These are phyloP conservation scores for Fusarium luffae DNA, from an alignment of 2,329 filamentous ascomycete genomes.

Conservation along the genomic window DNA sequence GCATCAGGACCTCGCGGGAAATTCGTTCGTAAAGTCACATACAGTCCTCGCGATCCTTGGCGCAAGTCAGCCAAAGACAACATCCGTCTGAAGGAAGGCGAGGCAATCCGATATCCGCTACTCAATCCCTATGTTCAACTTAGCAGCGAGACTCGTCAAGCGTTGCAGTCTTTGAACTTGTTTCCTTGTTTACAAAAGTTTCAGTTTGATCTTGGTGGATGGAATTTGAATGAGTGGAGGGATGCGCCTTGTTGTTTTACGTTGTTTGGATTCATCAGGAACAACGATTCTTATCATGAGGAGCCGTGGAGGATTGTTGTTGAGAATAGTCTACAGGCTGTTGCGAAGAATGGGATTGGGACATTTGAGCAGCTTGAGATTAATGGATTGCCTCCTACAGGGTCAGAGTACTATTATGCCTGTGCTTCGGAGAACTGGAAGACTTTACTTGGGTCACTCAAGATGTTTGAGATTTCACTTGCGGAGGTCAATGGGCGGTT, in stretches of 20 bases:
- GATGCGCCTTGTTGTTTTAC: background rate
- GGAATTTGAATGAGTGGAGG: background rate
- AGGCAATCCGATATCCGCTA: background rate
- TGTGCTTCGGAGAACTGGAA: background rate
- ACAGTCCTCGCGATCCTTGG: constrained; percentile 7
- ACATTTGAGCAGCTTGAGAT: background rate
- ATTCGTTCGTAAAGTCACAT: background rate
- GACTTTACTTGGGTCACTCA: background rate
- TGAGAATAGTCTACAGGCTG: background rate
- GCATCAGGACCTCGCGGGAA: background rate
- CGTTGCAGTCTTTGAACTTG: background rate
- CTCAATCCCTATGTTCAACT: background rate
- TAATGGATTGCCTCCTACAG: background rate
- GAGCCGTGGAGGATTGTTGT: constrained; percentile 11
- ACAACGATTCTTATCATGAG: background rate
- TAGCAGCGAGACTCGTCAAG: background rate
- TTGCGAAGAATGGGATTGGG: background rate
- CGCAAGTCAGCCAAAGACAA: background rate
- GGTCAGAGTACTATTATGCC: background rate
- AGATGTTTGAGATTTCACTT: background rate
- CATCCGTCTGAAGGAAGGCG: background rate
- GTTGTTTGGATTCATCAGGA: background rate
- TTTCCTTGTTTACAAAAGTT: background rate
- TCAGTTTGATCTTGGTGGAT: background rate
- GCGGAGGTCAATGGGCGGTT: background rate